Evolutionary conservation across 2,329 filamentous ascomycete genomes (phyloP).

Genomic region (Sporothrix curviconia): DNA sequence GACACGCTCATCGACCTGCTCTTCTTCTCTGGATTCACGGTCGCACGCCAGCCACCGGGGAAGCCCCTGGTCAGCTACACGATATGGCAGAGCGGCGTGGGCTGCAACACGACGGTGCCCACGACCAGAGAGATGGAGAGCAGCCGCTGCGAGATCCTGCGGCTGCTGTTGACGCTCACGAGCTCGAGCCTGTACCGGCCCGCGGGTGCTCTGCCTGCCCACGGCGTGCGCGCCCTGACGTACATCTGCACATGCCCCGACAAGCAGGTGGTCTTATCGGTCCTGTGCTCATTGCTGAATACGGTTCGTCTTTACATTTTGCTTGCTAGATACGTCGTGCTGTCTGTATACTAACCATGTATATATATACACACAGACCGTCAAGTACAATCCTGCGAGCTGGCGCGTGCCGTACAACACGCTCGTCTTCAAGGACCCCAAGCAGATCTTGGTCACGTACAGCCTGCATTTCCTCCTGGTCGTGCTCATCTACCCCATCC

Average conservation of each 20-base stretch:
- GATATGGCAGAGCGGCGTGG: conserved; percentile 97
- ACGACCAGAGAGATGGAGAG: conserved; percentile 89
- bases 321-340: not conserved
- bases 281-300: conserved; percentile 88
- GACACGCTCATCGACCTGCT: conserved; percentile 83
- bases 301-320: conserved; percentile 54
- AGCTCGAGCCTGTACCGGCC: conserved; percentile 93
- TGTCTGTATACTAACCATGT: conserved; percentile 8
- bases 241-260: conserved; percentile 83
- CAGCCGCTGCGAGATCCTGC: conserved; percentile 84
- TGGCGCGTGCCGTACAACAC: conserved; percentile 95
- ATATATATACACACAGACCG: conserved; percentile 56
- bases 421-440: conserved; percentile 83
- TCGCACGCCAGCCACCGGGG: conserved; percentile 61
- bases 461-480: conserved; percentile 85
- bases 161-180: conserved; percentile 75
- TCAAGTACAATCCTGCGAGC: conserved; percentile 91
- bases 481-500: conserved; percentile 78
- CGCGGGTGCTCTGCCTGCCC: conserved; percentile 68
- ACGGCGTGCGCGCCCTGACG: conserved; percentile 76
- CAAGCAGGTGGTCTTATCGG: conserved; percentile 83
- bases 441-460: conserved; percentile 85
- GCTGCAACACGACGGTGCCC: conserved; percentile 81
- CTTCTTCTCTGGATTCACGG: conserved; percentile 85
- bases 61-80: conserved; percentile 81